phyloP scores from a whole-genome alignment of 2,329 filamentous ascomycete species.

The Colletotrichum shisoi region DNA sequence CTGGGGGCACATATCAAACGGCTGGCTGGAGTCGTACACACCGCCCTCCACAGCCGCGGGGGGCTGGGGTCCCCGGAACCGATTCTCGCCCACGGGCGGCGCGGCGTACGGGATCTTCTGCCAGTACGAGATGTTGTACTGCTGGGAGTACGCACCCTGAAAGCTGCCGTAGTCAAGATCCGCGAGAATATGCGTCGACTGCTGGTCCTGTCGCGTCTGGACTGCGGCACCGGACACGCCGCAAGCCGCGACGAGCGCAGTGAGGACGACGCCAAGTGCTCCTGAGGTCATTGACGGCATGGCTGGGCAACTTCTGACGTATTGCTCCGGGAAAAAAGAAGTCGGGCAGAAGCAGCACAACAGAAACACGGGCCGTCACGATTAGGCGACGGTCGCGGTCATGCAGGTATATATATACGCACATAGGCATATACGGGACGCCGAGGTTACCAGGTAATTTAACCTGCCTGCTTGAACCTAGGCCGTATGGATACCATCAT shows the following conservation, averaged over 20 bases:
- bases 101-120: conserved; percentile 69
- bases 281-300: conserved; percentile 25
- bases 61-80: conserved; percentile 68
- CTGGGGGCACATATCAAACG: conserved; percentile 67
- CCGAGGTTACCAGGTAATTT: neutral
- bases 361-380: neutral
- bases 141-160: conserved; percentile 58
- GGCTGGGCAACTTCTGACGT: neutral
- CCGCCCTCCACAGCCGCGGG: conserved; percentile 56
- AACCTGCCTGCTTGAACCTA: conserved; percentile 9
- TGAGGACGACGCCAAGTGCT: conserved; percentile 12
- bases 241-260: conserved; percentile 14
- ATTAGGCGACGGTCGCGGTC: neutral
- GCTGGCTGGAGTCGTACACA: conserved; percentile 62
- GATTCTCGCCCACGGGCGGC: conserved; percentile 64
- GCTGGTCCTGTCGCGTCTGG: conserved; percentile 24
- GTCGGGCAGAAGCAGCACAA: neutral
- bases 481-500: neutral
- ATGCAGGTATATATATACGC: neutral
- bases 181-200: conserved; percentile 26
- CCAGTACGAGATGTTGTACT: conserved; percentile 67
- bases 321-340: neutral
- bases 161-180: conserved; percentile 60
- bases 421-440: neutral
- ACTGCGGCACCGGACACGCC: conserved; percentile 15